Percentiles rank a stretch among this genome's conserved stretches.
phyloP scores from a whole-genome alignment of 2,329 filamentous ascomycete genomes.

The Claviceps arundinis region DNA sequence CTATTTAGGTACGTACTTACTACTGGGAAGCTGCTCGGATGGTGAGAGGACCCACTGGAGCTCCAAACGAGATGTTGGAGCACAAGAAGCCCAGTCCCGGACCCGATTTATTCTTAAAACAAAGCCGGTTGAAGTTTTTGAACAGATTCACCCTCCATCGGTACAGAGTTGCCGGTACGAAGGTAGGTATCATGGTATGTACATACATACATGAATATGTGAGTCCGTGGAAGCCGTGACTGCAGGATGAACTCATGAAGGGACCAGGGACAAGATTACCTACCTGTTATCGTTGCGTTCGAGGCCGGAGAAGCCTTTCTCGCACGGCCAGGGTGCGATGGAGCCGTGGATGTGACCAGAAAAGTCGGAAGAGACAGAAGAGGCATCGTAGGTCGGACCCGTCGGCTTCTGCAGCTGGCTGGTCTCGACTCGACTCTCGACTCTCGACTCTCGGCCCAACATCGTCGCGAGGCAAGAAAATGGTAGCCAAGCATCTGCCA shows the following conservation, averaged over 20 bases:
- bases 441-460: too few relatives aligned
- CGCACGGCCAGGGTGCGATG: not conserved
- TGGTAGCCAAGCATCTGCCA: too few relatives aligned
- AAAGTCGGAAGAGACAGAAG: too few relatives aligned
- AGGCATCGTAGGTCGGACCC: not conserved
- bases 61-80: not conserved
- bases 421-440: too few relatives aligned
- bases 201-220: not conserved
- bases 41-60: conserved; percentile 2
- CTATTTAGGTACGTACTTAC: too few relatives aligned
- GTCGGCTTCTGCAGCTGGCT: not conserved
- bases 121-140: not conserved
- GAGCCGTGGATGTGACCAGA: not conserved
- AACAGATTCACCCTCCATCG: too few relatives aligned
- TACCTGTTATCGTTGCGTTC: not conserved
- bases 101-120: not conserved
- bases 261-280: not conserved
- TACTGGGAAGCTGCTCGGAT: not conserved
- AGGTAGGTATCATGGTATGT: too few relatives aligned
- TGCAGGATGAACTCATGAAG: not conserved
- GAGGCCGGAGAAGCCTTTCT: not conserved
- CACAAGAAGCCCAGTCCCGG: not conserved
- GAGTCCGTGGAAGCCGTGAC: not conserved
- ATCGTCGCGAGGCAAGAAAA: too few relatives aligned
- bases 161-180: too few relatives aligned